A percentile compares a stretch with the other conserved stretches of the same genome.
Conservation (phyloP, 768 basidiomycete species). For the Tylopilus sp. region DNA sequence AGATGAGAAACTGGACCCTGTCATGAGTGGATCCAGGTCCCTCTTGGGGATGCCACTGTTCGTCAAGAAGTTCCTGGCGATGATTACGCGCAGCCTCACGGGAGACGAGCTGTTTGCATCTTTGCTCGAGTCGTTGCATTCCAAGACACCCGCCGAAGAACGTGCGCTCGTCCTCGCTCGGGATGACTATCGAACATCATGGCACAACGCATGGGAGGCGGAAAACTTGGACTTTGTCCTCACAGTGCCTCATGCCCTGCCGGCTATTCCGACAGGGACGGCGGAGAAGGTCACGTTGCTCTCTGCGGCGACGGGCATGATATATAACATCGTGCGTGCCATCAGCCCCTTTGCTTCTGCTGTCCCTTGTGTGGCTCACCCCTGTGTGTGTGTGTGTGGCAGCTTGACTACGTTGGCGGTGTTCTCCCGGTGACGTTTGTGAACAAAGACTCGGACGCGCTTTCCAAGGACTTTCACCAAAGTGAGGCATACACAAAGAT, state of each 20-base stretch:
- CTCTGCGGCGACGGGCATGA: conserved; percentile 32
- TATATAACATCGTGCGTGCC: conserved; percentile 43
- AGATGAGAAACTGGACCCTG: conserved; percentile 33
- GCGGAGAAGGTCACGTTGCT: conserved; percentile 34
- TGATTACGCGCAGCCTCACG: conserved; percentile 30
- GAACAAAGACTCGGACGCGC: conserved; percentile 38
- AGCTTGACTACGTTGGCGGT: conserved; percentile 59
- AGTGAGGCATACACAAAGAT: conserved; percentile 28
- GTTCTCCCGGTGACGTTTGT: conserved; percentile 58
- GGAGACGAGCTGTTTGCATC: conserved; percentile 29
- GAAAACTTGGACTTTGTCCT: conserved; percentile 41
- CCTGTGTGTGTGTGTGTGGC: no score
- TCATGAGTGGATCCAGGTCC: conserved; percentile 24
- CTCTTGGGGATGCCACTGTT: conserved; percentile 28
- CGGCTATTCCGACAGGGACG: conserved; percentile 37
- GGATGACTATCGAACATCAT: conserved; percentile 21
- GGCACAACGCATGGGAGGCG: conserved; percentile 38
- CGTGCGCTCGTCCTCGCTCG: conserved; percentile 27
- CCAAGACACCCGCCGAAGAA: conserved; percentile 27
- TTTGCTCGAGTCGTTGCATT: conserved; percentile 34
- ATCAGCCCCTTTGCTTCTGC: background rate
- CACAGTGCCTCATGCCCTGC: conserved; percentile 37
- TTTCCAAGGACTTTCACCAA: conserved; percentile 30
- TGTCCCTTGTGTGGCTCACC: background rate
- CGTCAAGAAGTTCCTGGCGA: conserved; percentile 43